Evolutionary conservation across 2,329 filamentous ascomycete species (phyloP), one percentile per base, ranked within the genome.

Genomic region (Colletotrichum sp.): DNA sequence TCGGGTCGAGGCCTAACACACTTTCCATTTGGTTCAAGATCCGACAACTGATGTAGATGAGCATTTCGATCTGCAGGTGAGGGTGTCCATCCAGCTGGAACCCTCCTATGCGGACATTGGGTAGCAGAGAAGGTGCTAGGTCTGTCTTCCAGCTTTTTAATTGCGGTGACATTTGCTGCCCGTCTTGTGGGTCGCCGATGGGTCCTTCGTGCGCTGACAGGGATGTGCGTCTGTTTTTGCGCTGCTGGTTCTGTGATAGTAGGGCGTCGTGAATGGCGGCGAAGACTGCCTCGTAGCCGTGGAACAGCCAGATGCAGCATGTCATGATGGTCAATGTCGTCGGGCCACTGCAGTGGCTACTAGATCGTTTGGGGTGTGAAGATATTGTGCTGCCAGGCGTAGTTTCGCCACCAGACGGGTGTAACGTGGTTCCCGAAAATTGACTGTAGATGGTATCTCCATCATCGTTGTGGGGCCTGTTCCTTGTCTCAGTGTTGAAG

Each of bases 381-480:
- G 43, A 52, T 1, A 10, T 24, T 8, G 43, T 52, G 43, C 43
- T 52, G 6, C 6, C 43, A 52, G 43, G 43, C n/a, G 43, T 52
- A 13, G 2, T 52, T 21, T 52, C 43, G 2, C 43, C 43, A 13
- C 6, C 43, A 21, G 43, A 52, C 2, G n/a, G 43, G n/a, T 52
- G 43, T 13, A 52, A 24, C 6, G 43, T 52, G 43, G 43, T 52
- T 5, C 43, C 43, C 6, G 43, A 52, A 2, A 52, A 21, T 1
- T 52, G 43, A 3, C 43, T 52, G n/a, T 52, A 52, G 12, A 52
- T 15, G 13, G 43, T 21, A 3, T 52, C 43, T 12, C n/a, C 10
- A 52, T 52, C 43, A 21, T 21, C 43, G 5, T 52, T 52, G 0
- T 0, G 43, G n/a, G 12, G 0, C 8, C 1, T 52, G 6, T 13